These are phyloP conservation scores for Wickerhamiella siamensis DNA, from an alignment of 805 yeast species.

Conservation along the genomic window DNA sequence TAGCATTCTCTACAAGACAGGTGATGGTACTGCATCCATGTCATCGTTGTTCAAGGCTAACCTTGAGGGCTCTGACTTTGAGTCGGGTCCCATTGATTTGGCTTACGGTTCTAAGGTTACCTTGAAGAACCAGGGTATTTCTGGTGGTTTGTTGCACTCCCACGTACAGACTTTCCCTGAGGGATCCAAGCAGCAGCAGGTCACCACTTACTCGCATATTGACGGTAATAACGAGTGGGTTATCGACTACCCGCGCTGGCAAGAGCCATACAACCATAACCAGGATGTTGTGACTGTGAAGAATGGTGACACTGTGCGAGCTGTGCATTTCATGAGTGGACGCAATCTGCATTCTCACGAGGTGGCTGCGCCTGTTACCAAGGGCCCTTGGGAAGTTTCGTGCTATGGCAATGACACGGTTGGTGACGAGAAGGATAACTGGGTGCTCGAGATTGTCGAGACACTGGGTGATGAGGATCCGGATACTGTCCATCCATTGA, in stretches of 20 bases:
- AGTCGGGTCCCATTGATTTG: conserved; percentile 54
- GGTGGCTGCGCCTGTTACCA: conserved; percentile 83
- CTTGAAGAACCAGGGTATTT: conserved; percentile 66
- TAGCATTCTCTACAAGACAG: conserved; percentile 64
- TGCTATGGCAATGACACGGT: conserved; percentile 66
- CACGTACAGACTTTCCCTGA: conserved; percentile 47
- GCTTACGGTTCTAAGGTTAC: conserved; percentile 67
- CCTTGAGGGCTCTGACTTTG: conserved; percentile 66
- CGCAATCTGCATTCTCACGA: conserved; percentile 79
- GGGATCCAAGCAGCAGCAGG: conserved; percentile 66
- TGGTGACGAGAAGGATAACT: conserved; percentile 80
- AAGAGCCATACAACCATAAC: conserved; percentile 25
- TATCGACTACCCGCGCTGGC: conserved; percentile 32
- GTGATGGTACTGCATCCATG: conserved; percentile 95
- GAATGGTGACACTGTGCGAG: conserved; percentile 62
- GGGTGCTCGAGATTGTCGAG: conserved; percentile 76
- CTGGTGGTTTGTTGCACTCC: conserved; percentile 64
- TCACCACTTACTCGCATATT: conserved; percentile 50
- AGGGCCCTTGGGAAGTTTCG: conserved; percentile 90
- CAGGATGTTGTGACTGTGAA: conserved; percentile 33
- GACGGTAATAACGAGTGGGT: conserved; percentile 72
- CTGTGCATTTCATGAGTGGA: conserved; percentile 68
- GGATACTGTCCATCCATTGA: conserved; percentile 50
- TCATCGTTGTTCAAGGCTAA: conserved; percentile 91
- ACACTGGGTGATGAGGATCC: conserved; percentile 33